A percentile compares a stretch with the other conserved stretches of the same genome.
These are phyloP conservation scores for Trichosporon sp. DNA, from an alignment of 1,284 basidiomycete species.

Conservation along the genomic window DNA sequence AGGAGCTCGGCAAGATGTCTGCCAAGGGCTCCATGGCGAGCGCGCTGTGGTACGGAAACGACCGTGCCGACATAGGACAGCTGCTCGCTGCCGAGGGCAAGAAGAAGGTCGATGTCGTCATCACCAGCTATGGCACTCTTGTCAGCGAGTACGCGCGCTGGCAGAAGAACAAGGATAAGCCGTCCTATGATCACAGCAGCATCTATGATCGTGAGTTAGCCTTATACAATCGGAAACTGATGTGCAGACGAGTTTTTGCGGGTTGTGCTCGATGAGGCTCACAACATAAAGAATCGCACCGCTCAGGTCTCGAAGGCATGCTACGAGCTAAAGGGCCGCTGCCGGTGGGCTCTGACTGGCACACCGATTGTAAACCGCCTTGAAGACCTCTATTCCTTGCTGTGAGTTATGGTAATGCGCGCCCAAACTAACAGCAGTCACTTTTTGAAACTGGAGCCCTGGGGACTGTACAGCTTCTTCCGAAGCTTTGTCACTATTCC, in stretches of 20 bases:
- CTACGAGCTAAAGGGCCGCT: slow-evolving; percentile 70
- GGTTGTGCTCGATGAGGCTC: slow-evolving; percentile 69
- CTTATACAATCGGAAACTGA: background rate
- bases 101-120: slow-evolving; percentile 63
- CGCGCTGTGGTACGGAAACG: slow-evolving; percentile 80
- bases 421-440: slow-evolving; percentile 53
- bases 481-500: slow-evolving; percentile 83
- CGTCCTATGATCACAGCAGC: slow-evolving; percentile 51
- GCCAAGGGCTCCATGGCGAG: slow-evolving; percentile 60
- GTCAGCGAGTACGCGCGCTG: slow-evolving; percentile 74
- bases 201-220: slow-evolving; percentile 63
- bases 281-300: slow-evolving; percentile 85
- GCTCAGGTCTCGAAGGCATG: slow-evolving; percentile 88
- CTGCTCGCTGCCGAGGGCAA: slow-evolving; percentile 55
- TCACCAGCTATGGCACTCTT: slow-evolving; percentile 84
- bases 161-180: slow-evolving; percentile 50
- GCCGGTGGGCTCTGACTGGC: slow-evolving; percentile 88
- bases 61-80: slow-evolving; percentile 65
- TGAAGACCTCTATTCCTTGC: slow-evolving; percentile 82
- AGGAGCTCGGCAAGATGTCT: slow-evolving; percentile 66
- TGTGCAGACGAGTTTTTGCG: slow-evolving; percentile 40
- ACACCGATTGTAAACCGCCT: slow-evolving; percentile 95
- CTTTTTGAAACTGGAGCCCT: slow-evolving; percentile 84
- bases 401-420: slow-evolving; percentile 53
- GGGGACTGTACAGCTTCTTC: slow-evolving; percentile 84